Evolutionary conservation across 2,329 filamentous ascomycete species (phyloP), one percentile per base, ranked within the genome.

Genomic region (Myriangium duriaei): DNA sequence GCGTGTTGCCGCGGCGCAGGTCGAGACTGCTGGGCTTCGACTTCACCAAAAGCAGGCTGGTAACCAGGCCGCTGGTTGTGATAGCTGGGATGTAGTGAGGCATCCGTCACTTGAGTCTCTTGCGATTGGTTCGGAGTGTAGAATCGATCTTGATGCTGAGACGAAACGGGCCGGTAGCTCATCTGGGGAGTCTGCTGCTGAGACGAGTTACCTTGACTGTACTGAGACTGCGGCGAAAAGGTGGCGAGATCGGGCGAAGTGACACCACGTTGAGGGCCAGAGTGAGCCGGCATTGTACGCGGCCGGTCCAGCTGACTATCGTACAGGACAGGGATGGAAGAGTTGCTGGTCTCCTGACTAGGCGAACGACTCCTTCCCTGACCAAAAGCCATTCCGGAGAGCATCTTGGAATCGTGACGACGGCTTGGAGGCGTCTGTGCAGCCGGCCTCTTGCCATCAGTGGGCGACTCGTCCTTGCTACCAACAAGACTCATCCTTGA

Each of bases 1-100:
- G 61, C 49, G 53, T 54, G 54, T 42, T 55, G 54, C 44, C 64
- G 60, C 47, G 60, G 59, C 15, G 64, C 66, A 40, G 59, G 58
- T 40, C 58, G 57, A 13, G 60, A 52, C 30, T 54, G 47, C 37
- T 60, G 57, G 16, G 63, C 55, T 40, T 62, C 56, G 34, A 49
- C 21, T 13, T 40, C 32, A 14, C 40, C 43, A 24, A 45, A 40
- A 44, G 50, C 63, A 44, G 47, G 58, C 47, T 58, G 66, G 57
- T 61, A 60, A 30, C 55, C 57, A 29, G 50, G 54, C 13, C 51
- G 52, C 19, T 54, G 49, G 17, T 45, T 42, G 26, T 39, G 39
- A 37, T 26, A 34, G 18, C 37, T 41, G 31, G 34, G 45, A 21
- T 44, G 41, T 45, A 42, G 45, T 19, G 16, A 38, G 21, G 21